Conservation (phyloP, 1,284 basidiomycete species). For the Ceratobasidium sp. region DNA sequence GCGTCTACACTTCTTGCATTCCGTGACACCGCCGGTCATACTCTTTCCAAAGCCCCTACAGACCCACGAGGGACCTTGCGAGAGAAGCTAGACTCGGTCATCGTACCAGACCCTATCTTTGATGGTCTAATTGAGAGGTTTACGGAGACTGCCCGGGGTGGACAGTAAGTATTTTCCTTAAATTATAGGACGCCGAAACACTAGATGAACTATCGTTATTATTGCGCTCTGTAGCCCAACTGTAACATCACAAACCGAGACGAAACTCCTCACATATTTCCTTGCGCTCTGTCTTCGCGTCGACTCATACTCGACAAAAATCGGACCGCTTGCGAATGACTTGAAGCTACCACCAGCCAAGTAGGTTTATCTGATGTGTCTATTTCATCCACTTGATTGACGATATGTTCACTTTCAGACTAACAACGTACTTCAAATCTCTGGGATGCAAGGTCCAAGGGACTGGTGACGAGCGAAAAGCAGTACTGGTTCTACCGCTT, state of each 20-base stretch:
- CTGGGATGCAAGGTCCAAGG: conserved; percentile 38
- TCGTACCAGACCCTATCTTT: conserved; percentile 70
- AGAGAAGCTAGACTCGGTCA: conserved; percentile 62
- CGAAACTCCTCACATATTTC: conserved; percentile 78
- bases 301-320: conserved; percentile 58
- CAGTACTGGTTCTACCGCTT: conserved; percentile 23
- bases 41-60: conserved; percentile 60
- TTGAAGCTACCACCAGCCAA: conserved; percentile 23
- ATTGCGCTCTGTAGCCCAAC: conserved; percentile 60
- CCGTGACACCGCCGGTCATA: conserved; percentile 60
- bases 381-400: not conserved
- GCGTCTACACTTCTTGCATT: conserved; percentile 81
- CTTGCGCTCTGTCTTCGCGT: conserved; percentile 81
- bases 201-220: not conserved
- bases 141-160: conserved; percentile 74
- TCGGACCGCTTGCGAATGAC: conserved; percentile 16
- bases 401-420: not conserved
- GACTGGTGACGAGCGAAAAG: conserved; percentile 32
- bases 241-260: conserved; percentile 75
- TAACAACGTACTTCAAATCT: conserved; percentile 36
- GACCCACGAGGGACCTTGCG: conserved; percentile 54
- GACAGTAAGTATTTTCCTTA: conserved; percentile 60
- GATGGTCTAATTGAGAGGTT: conserved; percentile 83
- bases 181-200: not conserved
- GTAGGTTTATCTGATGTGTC: not conserved